phyloP scores from a whole-genome alignment of 140 eudicot species.

The Flaveria floridana region DNA sequence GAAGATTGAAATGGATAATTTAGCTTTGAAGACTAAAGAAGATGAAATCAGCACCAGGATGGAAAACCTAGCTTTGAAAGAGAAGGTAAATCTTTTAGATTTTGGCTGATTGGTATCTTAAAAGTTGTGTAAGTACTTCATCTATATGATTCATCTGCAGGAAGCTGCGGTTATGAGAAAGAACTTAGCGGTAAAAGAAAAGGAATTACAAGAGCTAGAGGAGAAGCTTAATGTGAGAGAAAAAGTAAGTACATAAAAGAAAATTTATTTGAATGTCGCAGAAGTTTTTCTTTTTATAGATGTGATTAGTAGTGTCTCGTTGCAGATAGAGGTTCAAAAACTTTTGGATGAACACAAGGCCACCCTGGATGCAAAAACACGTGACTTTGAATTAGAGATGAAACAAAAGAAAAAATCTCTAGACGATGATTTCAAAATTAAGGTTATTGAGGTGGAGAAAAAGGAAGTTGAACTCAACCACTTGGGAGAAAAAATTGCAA shows the following conservation, averaged over 20 bases:
- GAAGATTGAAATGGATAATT: conserved; percentile 56
- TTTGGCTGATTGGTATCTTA: neutral
- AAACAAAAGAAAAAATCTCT: conserved; percentile 57
- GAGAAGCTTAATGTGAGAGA: conserved; percentile 69
- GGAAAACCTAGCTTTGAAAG: conserved; percentile 50
- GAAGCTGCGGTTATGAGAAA: conserved; percentile 58
- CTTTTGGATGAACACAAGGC: conserved; percentile 82
- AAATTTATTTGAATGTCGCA: neutral
- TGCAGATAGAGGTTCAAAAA: conserved; percentile 83
- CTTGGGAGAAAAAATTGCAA: conserved; percentile 65
- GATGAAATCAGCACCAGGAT: conserved; percentile 63
- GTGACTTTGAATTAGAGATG: conserved; percentile 77
- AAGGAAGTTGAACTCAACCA: conserved; percentile 71
- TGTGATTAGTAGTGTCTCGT: conserved; percentile 17
- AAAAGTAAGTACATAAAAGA: conserved; percentile 41
- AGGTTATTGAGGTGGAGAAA: conserved; percentile 62
- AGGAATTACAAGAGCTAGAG: conserved; percentile 59
- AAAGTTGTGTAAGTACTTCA: conserved; percentile 16
- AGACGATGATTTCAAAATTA: conserved; percentile 65
- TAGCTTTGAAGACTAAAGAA: conserved; percentile 63
- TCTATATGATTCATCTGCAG: conserved; percentile 43
- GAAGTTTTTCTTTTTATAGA: neutral
- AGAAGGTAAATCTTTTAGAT: conserved; percentile 55
- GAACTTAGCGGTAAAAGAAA: conserved; percentile 63
- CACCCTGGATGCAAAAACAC: conserved; percentile 52